A percentile compares a stretch with the other conserved stretches of the same genome.
Evolutionary conservation across 1,139 yeast species (phyloP).

Genomic region (Yamadazyma buinensis): DNA sequence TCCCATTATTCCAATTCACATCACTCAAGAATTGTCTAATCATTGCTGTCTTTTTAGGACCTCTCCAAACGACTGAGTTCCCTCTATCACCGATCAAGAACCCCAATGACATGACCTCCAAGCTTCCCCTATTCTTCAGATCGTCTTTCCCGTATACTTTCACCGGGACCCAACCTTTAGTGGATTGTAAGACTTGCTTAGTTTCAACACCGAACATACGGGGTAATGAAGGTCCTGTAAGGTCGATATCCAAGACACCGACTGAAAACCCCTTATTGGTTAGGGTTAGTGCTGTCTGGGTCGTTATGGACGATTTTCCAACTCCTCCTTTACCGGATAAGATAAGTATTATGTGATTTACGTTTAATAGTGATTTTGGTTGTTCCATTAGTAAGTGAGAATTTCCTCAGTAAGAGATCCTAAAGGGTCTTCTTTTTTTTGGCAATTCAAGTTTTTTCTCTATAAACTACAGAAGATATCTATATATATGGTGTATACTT

Average conservation of each 20-base stretch:
- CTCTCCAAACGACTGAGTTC: constrained; percentile 95
- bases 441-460: too few relatives aligned
- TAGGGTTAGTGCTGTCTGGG: constrained; percentile 82
- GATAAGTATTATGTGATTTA: constrained; percentile 60
- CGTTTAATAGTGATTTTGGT: constrained; percentile 54
- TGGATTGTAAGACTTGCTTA: constrained; percentile 75
- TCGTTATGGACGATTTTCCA: constrained; percentile 93
- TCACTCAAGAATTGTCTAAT: constrained; percentile 88
- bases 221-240: constrained; percentile 96
- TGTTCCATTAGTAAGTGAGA: constrained; percentile 4
- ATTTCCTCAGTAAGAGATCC: too few relatives aligned
- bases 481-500: too few relatives aligned
- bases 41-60: constrained; percentile 98
- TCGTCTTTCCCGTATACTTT: constrained; percentile 24
- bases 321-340: constrained; percentile 59
- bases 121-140: constrained; percentile 25
- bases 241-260: constrained; percentile 91
- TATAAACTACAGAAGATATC: too few relatives aligned
- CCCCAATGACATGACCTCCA: constrained; percentile 85
- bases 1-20: constrained; percentile 75
- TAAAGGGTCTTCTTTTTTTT: too few relatives aligned
- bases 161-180: constrained; percentile 92
- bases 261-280: constrained; percentile 70
- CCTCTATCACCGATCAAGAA: constrained; percentile 80
- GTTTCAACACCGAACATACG: constrained; percentile 92